A percentile compares a stretch with the other conserved stretches of the same genome.
phyloP scores from a whole-genome alignment of 2,329 filamentous ascomycete species.

The Polytolypa hystricis region DNA sequence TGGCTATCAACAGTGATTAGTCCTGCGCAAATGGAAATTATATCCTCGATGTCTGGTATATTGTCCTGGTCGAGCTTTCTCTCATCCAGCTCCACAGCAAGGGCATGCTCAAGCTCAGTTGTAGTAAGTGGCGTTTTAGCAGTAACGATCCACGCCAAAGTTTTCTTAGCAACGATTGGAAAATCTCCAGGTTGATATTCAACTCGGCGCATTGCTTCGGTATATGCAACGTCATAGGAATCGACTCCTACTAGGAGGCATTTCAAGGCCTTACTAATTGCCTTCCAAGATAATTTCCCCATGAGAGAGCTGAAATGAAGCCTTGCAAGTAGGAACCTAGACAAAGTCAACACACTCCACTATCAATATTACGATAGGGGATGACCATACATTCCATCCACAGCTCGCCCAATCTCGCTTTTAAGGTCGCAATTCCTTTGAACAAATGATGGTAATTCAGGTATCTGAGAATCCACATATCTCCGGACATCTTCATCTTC shows the following conservation, averaged over 20 bases:
- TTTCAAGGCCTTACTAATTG: conserved; percentile 9
- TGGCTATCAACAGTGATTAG: conserved; percentile 14
- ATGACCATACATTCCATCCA: conserved; percentile 12
- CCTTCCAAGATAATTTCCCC: conserved; percentile 1
- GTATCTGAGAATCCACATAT: conserved; percentile 15
- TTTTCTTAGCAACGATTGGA: neutral
- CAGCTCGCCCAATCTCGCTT: conserved; percentile 10
- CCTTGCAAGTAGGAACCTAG: neutral
- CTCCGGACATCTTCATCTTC: conserved; percentile 16
- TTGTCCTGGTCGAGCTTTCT: conserved; percentile 8
- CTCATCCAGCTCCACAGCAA: conserved; percentile 12
- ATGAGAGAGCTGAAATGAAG: neutral
- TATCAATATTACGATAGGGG: neutral
- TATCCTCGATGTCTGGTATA: conserved; percentile 3
- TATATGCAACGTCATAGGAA: conserved; percentile 14
- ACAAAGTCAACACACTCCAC: neutral
- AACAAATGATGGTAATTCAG: conserved; percentile 10
- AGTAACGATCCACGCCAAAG: neutral
- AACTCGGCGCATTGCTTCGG: conserved; percentile 17
- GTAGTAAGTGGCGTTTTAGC: conserved; percentile 12
- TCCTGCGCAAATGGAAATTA: conserved; percentile 15
- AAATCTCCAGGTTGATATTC: conserved; percentile 13
- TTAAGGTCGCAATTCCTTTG: conserved; percentile 8
- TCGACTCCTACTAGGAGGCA: conserved; percentile 11
- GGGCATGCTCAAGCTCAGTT: conserved; percentile 15